Percentiles rank a stretch among this genome's conserved stretches.
phyloP scores from a whole-genome alignment of 2,329 filamentous ascomycete genomes.

The Scytalidium sp. region DNA sequence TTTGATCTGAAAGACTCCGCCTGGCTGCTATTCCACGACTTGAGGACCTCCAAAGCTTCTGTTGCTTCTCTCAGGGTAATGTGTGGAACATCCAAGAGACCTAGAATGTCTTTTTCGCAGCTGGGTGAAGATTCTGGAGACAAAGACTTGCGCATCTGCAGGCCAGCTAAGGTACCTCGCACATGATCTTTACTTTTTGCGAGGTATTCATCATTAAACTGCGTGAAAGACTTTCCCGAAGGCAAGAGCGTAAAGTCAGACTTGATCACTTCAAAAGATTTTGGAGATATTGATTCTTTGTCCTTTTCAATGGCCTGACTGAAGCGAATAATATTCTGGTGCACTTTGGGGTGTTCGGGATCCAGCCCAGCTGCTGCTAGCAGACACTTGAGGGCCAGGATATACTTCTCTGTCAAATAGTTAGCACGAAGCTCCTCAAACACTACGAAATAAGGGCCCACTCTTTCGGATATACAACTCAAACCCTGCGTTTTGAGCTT shows the following conservation, averaged over 20 bases:
- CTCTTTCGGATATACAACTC: conserved; percentile 84
- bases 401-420: conserved; percentile 66
- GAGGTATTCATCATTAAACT: conserved; percentile 66
- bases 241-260: conserved; percentile 62
- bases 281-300: conserved; percentile 56
- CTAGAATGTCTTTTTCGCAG: conserved; percentile 60
- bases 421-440: conserved; percentile 22
- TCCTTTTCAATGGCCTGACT: conserved; percentile 57
- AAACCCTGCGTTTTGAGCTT: conserved; percentile 82
- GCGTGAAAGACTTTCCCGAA: conserved; percentile 53
- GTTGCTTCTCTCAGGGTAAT: conserved; percentile 55
- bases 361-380: conserved; percentile 70
- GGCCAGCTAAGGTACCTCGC: conserved; percentile 59
- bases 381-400: conserved; percentile 84
- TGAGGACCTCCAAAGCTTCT: conserved; percentile 47
- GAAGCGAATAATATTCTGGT: conserved; percentile 72
- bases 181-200: conserved; percentile 60
- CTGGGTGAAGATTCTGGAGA: conserved; percentile 52
- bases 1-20: conserved; percentile 45
- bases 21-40: conserved; percentile 47
- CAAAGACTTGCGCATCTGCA: conserved; percentile 57
- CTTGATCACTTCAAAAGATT: conserved; percentile 68
- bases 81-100: conserved; percentile 48
- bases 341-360: conserved; percentile 65
- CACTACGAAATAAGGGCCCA: conserved; percentile 42